Percentiles rank a stretch among this genome's conserved stretches.
phyloP scores from a whole-genome alignment of 495 filamentous ascomycete genomes.

The Aspergillus diversus region DNA sequence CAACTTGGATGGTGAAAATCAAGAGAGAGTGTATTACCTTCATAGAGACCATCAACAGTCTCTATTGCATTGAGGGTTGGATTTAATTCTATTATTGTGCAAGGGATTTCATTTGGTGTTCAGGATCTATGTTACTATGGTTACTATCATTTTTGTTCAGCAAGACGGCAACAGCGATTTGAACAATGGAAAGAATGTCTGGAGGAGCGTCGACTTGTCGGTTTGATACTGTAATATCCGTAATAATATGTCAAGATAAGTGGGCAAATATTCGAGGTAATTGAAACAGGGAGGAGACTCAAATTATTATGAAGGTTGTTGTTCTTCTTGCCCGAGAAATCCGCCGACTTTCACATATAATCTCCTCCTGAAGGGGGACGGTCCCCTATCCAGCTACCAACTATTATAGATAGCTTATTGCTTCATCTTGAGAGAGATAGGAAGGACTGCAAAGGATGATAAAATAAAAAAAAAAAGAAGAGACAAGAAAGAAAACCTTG shows the following conservation, averaged over 20 bases:
- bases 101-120: background rate
- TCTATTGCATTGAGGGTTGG: constrained; percentile 1
- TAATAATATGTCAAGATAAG: too few relatives aligned
- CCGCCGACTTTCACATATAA: too few relatives aligned
- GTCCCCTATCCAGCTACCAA: too few relatives aligned
- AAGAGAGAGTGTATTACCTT: background rate
- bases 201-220: background rate
- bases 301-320: too few relatives aligned
- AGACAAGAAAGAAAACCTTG: background rate
- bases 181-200: constrained; percentile 9
- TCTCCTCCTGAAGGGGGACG: too few relatives aligned
- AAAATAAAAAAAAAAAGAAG: background rate
- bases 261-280: too few relatives aligned
- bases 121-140: constrained; percentile 18
- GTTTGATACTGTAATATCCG: background rate
- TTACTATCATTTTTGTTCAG: constrained; percentile 15
- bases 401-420: too few relatives aligned
- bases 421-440: too few relatives aligned
- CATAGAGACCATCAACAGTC: too few relatives aligned
- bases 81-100: constrained; percentile 8
- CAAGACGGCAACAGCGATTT: background rate
- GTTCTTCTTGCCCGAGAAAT: too few relatives aligned
- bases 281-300: too few relatives aligned
- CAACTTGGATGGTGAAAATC: background rate
- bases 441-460: background rate